These are phyloP conservation scores for Phyllosticta citriasiana DNA, from an alignment of 2,329 filamentous ascomycete genomes.

Conservation along the genomic window DNA sequence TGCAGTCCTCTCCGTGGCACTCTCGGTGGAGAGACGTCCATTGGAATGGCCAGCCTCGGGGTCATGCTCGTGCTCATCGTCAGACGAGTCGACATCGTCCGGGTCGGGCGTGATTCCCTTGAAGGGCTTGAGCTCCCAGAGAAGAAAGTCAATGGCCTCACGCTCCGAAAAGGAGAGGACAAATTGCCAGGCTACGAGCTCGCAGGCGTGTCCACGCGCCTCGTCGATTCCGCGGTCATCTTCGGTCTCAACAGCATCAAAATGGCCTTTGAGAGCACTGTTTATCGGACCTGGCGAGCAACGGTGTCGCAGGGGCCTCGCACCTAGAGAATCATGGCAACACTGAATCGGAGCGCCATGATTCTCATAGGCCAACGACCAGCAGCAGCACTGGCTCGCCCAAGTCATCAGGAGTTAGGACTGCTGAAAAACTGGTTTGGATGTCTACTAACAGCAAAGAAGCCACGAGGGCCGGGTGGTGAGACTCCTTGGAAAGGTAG, in stretches of 20 bases:
- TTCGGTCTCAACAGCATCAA: slow-evolving; percentile 49
- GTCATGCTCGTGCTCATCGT: slow-evolving; percentile 10
- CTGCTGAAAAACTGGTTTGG: neutral
- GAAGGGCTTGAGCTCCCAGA: slow-evolving; percentile 56
- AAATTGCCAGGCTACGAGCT: slow-evolving; percentile 74
- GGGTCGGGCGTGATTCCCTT: slow-evolving; percentile 10
- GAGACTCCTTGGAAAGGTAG: slow-evolving; percentile 52
- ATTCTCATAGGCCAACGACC: neutral
- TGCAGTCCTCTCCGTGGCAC: slow-evolving; percentile 9
- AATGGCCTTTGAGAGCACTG: slow-evolving; percentile 68
- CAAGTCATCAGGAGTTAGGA: neutral
- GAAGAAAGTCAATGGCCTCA: slow-evolving; percentile 63
- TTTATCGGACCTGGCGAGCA: neutral
- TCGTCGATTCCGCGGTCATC: slow-evolving; percentile 56
- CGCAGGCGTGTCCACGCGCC: slow-evolving; percentile 62
- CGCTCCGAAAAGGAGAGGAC: slow-evolving; percentile 59
- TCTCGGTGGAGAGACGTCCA: neutral
- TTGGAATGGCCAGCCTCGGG: slow-evolving; percentile 12
- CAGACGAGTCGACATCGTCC: slow-evolving; percentile 11
- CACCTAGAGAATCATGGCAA: neutral
- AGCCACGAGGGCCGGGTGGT: slow-evolving; percentile 61
- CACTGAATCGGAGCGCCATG: neutral
- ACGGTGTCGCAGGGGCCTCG: neutral
- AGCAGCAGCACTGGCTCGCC: neutral
- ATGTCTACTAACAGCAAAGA: slow-evolving; percentile 54